phyloP scores from a whole-genome alignment of 202 grass and related monocot genomes.

The Carex sylvatica region DNA sequence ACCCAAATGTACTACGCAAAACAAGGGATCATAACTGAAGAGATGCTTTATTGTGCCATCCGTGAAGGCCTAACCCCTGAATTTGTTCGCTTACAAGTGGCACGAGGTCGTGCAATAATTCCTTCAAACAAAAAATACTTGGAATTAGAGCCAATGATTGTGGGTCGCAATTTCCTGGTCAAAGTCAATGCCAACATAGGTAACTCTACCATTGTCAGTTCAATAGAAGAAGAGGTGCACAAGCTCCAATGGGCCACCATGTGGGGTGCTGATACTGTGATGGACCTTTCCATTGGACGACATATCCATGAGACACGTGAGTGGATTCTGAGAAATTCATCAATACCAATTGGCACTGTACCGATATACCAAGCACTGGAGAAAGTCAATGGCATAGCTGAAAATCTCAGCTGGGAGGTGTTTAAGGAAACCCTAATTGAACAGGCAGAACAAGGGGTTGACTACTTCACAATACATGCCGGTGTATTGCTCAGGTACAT shows the following conservation, averaged over 20 bases:
- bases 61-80: conserved; percentile 92
- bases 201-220: conserved; percentile 86
- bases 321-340: conserved; percentile 93
- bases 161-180: conserved; percentile 95
- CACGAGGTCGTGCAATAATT: conserved; percentile 86
- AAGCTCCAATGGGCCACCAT: conserved; percentile 99
- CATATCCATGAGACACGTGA: conserved; percentile 98
- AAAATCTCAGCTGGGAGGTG: conserved; percentile 91
- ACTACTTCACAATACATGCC: conserved; percentile 98
- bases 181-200: conserved; percentile 99
- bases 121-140: conserved; percentile 93
- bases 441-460: conserved; percentile 97
- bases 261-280: conserved; percentile 97
- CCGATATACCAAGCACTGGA: conserved; percentile 98
- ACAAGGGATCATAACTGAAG: conserved; percentile 92
- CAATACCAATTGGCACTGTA: conserved; percentile 89
- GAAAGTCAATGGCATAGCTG: conserved; percentile 95
- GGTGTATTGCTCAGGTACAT: conserved; percentile 92
- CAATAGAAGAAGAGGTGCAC: conserved; percentile 96
- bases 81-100: conserved; percentile 87
- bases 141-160: conserved; percentile 96
- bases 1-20: conserved; percentile 98
- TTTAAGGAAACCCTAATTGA: conserved; percentile 93
- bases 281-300: conserved; percentile 94
- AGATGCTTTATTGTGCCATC: conserved; percentile 91